phyloP scores from a whole-genome alignment of 805 yeast species.

The Millerozyma miso region DNA sequence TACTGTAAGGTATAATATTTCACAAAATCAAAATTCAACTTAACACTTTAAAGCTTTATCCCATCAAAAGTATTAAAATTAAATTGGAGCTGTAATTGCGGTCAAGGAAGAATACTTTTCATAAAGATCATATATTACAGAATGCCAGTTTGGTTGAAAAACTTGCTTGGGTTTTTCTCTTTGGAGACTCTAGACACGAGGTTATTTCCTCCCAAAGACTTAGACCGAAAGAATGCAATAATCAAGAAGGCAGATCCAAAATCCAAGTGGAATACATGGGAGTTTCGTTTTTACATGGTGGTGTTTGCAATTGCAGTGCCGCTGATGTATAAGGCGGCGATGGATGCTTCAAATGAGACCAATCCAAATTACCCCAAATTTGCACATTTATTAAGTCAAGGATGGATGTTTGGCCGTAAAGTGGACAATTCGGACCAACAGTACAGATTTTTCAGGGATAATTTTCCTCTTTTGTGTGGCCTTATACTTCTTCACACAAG shows the following conservation, averaged over 20 bases:
- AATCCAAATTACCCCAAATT: conserved; percentile 70
- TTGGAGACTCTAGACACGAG: conserved; percentile 52
- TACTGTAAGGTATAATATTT: too few relatives aligned
- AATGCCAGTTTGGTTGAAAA: conserved; percentile 7
- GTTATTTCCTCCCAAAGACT: conserved; percentile 36
- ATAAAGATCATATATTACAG: not conserved
- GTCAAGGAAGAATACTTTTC: not conserved
- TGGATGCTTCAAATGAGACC: conserved; percentile 70
- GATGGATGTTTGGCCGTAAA: conserved; percentile 88
- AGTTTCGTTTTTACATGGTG: conserved; percentile 64
- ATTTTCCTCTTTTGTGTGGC: conserved; percentile 57
- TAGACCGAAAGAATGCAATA: conserved; percentile 25
- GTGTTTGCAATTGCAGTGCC: conserved; percentile 73
- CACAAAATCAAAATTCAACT: not conserved
- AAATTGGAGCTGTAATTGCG: not conserved
- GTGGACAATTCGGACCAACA: conserved; percentile 93
- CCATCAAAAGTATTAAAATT: not conserved
- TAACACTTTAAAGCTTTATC: not conserved
- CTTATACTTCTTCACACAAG: conserved; percentile 52
- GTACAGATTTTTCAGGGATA: conserved; percentile 82
- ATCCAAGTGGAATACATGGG: conserved; percentile 72
- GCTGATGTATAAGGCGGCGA: conserved; percentile 73
- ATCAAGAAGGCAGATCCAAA: conserved; percentile 26
- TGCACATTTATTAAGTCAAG: conserved; percentile 59
- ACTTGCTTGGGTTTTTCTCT: conserved; percentile 38